phyloP scores from a whole-genome alignment of 2,329 filamentous ascomycete genomes.

The Ascochyta clinopodiicola region DNA sequence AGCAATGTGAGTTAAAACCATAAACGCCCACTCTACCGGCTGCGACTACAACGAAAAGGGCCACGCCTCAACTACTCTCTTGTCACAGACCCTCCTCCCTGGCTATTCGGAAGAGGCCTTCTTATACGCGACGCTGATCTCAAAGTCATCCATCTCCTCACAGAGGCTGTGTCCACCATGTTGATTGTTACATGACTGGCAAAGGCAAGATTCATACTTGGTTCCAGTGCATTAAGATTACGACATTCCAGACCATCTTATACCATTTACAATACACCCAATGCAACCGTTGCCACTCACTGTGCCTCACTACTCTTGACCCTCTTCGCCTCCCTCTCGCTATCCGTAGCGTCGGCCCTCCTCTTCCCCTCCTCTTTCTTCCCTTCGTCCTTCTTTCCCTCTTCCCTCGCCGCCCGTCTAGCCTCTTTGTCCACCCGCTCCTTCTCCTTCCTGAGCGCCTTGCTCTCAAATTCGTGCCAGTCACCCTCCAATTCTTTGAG shows the following conservation, averaged over 20 bases:
- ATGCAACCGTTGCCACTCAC: background rate
- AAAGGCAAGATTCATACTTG: no score
- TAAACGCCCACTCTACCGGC: no score
- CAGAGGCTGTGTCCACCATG: no score
- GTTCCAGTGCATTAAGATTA: no score
- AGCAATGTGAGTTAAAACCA: no score
- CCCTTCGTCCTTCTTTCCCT: constrained; percentile 40
- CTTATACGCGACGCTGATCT: no score
- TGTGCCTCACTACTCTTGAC: constrained; percentile 32
- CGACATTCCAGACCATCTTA: background rate
- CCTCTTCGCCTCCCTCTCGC: constrained; percentile 44
- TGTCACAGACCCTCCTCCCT: no score
- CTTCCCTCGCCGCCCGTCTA: constrained; percentile 47
- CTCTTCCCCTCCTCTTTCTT: constrained; percentile 47
- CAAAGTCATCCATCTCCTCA: no score
- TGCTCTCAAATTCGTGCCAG: constrained; percentile 99
- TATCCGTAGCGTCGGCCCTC: constrained; percentile 36
- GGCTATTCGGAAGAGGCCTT: no score
- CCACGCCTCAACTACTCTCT: no score
- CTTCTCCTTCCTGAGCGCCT: constrained; percentile 89
- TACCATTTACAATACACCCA: background rate
- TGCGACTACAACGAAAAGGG: no score
- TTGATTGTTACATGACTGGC: no score
- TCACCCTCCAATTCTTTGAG: constrained; percentile 85
- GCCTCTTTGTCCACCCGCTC: constrained; percentile 70